Evolutionary conservation across 2,329 filamentous ascomycete species (phyloP), one percentile per base, ranked within the genome.

Genomic region (Exophiala bonariae): DNA sequence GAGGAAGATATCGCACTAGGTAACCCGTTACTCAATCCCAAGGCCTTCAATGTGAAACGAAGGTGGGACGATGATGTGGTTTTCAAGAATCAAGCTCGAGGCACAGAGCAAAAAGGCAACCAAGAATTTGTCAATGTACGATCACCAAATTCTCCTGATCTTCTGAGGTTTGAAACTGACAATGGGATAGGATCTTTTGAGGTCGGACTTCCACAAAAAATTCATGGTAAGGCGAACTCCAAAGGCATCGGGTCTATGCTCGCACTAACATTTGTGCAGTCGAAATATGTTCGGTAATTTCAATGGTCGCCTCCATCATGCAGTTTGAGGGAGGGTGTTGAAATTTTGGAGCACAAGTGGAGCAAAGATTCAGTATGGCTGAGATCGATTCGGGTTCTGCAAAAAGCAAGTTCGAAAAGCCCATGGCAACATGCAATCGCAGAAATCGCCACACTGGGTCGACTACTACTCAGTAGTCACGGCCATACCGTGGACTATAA

Each of bases 31-130:
- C 79, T 99, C 47, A 96, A 97, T 59, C 65, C 78, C 41, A 87
- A 88, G 66, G 90, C 96, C 59, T 97, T 95, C 66, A 90, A 85
- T 49, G 85, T 96, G 63, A 96, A 96, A 56, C 61, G 65, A 10
- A 73, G 91, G 59, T 99, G 93, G 93, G 93, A 99, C 60, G 93
- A 99, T 61, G 93, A 99, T 66, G 93, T 99, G 10, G 91, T 99
- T 2, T 99, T 99, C 74, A 97, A 96, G 76, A 99, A 99, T 68
- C 93, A 99, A 72, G 93, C 92, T 26, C 81, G 93, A 49, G 93
- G 92, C 7, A 96, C 91, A 1, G 92, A 97, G 64, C 89, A 96
- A 54, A 91, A 86, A 74, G 83, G 86, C 54, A 90, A 86, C 74
- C 90, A 86, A 75, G 91, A 96, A 69, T 99, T 99, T 72, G 91